These are phyloP conservation scores for Colletotrichum lini DNA, from an alignment of 2,329 filamentous ascomycete genomes.

Conservation along the genomic window DNA sequence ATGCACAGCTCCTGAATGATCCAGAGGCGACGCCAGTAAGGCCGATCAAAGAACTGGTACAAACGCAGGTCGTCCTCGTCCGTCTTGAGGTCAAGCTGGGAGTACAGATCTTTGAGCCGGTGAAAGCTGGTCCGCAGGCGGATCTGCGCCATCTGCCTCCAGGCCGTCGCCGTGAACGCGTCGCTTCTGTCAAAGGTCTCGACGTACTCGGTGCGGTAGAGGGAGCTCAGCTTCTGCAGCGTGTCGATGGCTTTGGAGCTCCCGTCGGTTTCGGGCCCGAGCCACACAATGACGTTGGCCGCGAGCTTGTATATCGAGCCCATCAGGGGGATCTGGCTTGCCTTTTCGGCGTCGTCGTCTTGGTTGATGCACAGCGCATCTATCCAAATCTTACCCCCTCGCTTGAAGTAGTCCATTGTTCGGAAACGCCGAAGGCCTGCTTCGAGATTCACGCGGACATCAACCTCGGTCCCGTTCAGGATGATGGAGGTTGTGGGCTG, in stretches of 20 bases:
- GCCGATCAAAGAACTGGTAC: conserved; percentile 25
- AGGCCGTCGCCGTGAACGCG: conserved; percentile 1
- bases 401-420: conserved; percentile 8
- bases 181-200: conserved; percentile 18
- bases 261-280: conserved; percentile 36
- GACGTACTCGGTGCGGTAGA: conserved; percentile 20
- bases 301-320: conserved; percentile 46
- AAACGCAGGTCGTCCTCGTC: neutral
- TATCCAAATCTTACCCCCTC: conserved; percentile 44
- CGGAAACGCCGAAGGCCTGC: conserved; percentile 9
- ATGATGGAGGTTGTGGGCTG: conserved; percentile 35
- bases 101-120: neutral
- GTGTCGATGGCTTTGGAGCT: neutral
- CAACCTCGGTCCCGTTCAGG: conserved; percentile 5
- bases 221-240: conserved; percentile 1
- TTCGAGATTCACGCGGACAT: conserved; percentile 7
- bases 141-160: conserved; percentile 11
- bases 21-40: conserved; percentile 30
- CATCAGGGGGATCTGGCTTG: conserved; percentile 46
- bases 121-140: conserved; percentile 5
- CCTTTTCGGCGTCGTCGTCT: conserved; percentile 44
- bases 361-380: conserved; percentile 49
- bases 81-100: neutral
- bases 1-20: conserved; percentile 30
- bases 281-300: conserved; percentile 45